Evolutionary conservation across 1,284 basidiomycete species (phyloP).

Genomic region (Erythrobasidium hasegawianum): DNA sequence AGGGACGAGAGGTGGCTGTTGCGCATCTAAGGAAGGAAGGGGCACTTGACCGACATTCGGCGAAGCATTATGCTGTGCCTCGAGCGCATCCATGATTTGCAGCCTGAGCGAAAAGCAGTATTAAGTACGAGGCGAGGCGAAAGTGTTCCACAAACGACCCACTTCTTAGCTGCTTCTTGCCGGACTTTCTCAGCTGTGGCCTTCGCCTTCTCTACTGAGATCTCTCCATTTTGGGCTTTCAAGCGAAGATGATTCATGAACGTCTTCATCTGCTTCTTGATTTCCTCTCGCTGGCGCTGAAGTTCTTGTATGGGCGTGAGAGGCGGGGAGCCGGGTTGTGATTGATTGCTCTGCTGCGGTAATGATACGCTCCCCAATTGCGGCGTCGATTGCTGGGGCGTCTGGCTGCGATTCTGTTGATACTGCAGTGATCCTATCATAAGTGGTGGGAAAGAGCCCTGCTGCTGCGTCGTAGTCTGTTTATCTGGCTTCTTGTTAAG

Average conservation of each 20-base stretch:
- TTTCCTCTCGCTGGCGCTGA: slow-evolving; percentile 25
- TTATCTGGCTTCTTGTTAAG: neutral
- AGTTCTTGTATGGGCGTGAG: slow-evolving; percentile 14
- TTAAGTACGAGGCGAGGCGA: too few relatives aligned
- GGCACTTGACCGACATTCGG: neutral
- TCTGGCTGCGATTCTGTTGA: neutral
- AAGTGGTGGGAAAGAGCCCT: neutral
- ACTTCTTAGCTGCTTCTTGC: slow-evolving; percentile 31
- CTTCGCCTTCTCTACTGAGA: slow-evolving; percentile 20
- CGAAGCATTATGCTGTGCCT: slow-evolving; percentile 10
- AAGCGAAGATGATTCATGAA: slow-evolving; percentile 17
- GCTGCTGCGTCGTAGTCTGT: slow-evolving; percentile 3
- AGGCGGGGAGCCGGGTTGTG: neutral
- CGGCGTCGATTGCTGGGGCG: neutral
- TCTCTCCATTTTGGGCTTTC: slow-evolving; percentile 20
- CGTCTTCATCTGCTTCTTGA: slow-evolving; percentile 30
- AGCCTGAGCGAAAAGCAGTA: too few relatives aligned
- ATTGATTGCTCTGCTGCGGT: too few relatives aligned
- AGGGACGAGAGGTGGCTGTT: slow-evolving; percentile 5
- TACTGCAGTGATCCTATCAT: neutral
- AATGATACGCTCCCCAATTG: too few relatives aligned
- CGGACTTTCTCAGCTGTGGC: slow-evolving; percentile 32
- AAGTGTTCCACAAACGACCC: too few relatives aligned
- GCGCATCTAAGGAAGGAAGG: neutral
- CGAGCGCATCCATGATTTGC: slow-evolving; percentile 27